phyloP scores from a whole-genome alignment of 2,329 filamentous ascomycete species.

The Diaporthe batatas region DNA sequence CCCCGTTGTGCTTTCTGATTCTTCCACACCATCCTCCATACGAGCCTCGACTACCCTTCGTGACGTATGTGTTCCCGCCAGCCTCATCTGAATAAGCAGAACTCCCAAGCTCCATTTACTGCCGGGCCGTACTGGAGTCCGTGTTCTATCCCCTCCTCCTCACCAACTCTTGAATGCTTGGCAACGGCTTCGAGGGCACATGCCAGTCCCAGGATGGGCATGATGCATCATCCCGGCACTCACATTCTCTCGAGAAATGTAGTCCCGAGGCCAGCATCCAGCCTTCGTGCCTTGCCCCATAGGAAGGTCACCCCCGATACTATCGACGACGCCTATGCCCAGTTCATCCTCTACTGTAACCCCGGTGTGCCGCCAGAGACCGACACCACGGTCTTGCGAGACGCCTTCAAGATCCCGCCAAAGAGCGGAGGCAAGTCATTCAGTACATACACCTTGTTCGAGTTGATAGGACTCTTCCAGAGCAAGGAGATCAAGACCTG shows the following conservation, averaged over 20 bases:
- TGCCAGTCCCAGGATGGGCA: constrained; percentile 36
- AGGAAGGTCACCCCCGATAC: constrained; percentile 76
- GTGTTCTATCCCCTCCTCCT: constrained; percentile 24
- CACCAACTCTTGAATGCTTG: constrained; percentile 15
- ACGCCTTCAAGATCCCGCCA: constrained; percentile 83
- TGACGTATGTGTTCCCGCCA: constrained; percentile 18
- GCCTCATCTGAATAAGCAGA: constrained; percentile 37
- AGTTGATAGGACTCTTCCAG: constrained; percentile 84
- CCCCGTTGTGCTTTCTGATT: constrained; percentile 13
- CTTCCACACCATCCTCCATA: constrained; percentile 18
- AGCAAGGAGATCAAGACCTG: constrained; percentile 90
- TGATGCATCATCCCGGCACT: constrained; percentile 41
- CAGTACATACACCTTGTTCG: constrained; percentile 80
- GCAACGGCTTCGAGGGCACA: constrained; percentile 26
- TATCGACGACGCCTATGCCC: constrained; percentile 85
- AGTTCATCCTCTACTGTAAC: constrained; percentile 92
- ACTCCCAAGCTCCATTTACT: constrained; percentile 25
- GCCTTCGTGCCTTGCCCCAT: constrained; percentile 66
- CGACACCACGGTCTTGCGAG: constrained; percentile 78
- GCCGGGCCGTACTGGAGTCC: constrained; percentile 6
- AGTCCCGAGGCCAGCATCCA: constrained; percentile 20
- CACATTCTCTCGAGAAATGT: constrained; percentile 37
- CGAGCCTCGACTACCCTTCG: constrained; percentile 13
- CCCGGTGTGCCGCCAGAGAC: constrained; percentile 79
- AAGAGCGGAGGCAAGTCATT: constrained; percentile 91